Conservation (phyloP, 106 monocot species). For the Xerophyta viscosa region DNA sequence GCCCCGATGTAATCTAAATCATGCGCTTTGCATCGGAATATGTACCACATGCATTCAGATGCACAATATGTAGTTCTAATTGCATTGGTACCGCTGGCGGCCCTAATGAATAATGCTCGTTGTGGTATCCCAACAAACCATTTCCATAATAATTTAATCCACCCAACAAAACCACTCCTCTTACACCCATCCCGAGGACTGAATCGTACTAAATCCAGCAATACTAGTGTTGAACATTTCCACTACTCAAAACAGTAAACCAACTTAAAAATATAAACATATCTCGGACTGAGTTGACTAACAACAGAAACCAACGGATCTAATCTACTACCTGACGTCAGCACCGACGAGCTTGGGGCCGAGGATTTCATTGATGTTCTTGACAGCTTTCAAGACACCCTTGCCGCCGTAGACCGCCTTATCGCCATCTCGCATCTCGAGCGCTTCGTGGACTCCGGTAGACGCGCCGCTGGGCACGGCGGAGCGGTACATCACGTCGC, state of each 20-base stretch:
- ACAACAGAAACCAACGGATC: background rate
- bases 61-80: no score
- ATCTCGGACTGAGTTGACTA: background rate
- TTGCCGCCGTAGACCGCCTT: constrained; percentile 73
- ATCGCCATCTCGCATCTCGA: constrained; percentile 94
- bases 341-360: constrained; percentile 73
- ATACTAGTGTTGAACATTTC: no score
- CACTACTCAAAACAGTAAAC: background rate
- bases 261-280: background rate
- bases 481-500: constrained; percentile 55
- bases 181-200: no score
- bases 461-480: constrained; percentile 96
- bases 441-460: constrained; percentile 92
- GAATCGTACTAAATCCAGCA: no score
- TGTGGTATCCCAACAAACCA: no score
- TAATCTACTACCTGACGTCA: constrained; percentile 53
- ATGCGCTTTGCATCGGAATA: no score
- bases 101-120: no score
- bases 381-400: constrained; percentile 72
- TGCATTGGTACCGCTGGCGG: no score
- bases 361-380: constrained; percentile 72
- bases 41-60: no score
- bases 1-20: no score
- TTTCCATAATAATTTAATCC: no score
- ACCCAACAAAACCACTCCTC: no score